Evolutionary conservation across 2,329 filamentous ascomycete species (phyloP), one percentile per base, ranked within the genome.

Genomic region (Verticillium nubilum): DNA sequence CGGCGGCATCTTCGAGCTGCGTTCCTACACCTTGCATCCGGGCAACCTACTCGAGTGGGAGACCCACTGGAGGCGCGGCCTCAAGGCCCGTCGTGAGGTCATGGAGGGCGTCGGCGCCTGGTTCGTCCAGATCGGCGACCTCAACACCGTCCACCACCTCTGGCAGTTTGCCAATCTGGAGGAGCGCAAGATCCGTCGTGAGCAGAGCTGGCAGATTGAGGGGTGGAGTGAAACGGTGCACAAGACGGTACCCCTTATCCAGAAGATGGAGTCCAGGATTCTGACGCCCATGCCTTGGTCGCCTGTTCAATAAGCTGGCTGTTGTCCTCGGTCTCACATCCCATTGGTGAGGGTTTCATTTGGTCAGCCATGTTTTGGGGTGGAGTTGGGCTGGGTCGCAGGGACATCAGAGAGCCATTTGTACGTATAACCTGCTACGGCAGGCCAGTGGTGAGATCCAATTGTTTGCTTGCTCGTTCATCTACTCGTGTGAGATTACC

Each of bases 121-220:
- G 95, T 99, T 99, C 69, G 94, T 97, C 47, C 95, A 99, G 78
- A 94, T 99, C 69, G 95, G 95, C 62, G 94, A 97, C 58, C 82
- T 99, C 64, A 99, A 99, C 79, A 97, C 92, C 0, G 95, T 99
- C 33, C 93, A 99, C 74, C 94, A 98, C 73, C 83, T 99, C 25
- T 99, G 95, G 95, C 95, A 99, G 73, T 99, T 98, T 79, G 93
- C 94, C 67, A 91, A 99, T 74, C 77, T 99, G 62, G 93, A 98
- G 76, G 95, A 98, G 78, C 87, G 95, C 65, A 95, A 96, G 74
- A 79, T 90, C 35, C 86, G 92, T 65, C 86, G 95, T 65, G 95
- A 99, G 81, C 87, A 96, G 82, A 97, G 93, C 74, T 99, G 95
- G 95, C 86, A 87, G 65, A 86, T 96, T 47, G 90, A 97, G 71